phyloP scores from a whole-genome alignment of 495 filamentous ascomycete species.

The Schizothecium vesticola region DNA sequence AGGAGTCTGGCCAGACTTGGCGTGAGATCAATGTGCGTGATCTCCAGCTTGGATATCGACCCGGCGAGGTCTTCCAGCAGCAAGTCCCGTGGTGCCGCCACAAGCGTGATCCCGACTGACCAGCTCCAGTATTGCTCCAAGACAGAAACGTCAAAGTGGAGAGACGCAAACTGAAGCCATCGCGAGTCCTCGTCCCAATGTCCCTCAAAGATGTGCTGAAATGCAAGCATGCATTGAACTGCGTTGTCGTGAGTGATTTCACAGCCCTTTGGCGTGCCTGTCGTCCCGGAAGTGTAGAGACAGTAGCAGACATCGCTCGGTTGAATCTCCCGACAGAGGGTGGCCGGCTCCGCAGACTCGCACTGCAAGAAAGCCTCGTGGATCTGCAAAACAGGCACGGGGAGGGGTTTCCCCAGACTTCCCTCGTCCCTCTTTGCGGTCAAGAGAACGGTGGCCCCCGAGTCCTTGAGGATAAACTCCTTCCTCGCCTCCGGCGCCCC shows the following conservation, averaged over 20 bases:
- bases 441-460: conserved; percentile 48
- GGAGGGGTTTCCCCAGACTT: conserved; percentile 24
- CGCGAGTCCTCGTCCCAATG: conserved; percentile 65
- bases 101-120: conserved; percentile 75
- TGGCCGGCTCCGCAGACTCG: conserved; percentile 20
- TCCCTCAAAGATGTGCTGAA: conserved; percentile 59
- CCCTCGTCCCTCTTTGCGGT: conserved; percentile 27
- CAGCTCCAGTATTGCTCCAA: conserved; percentile 88
- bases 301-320: conserved; percentile 59
- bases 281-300: conserved; percentile 79
- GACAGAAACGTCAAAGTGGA: conserved; percentile 85
- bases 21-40: conserved; percentile 84
- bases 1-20: conserved; percentile 59
- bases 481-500: conserved; percentile 56
- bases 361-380: conserved; percentile 27
- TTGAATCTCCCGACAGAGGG: conserved; percentile 21
- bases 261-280: conserved; percentile 74
- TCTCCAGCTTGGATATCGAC: conserved; percentile 60
- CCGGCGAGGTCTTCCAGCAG: conserved; percentile 70
- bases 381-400: conserved; percentile 36
- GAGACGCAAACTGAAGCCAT: conserved; percentile 83
- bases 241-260: conserved; percentile 68
- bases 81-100: conserved; percentile 69
- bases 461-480: conserved; percentile 62
- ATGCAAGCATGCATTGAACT: conserved; percentile 71